phyloP scores from a whole-genome alignment of 2,329 filamentous ascomycete genomes.

The Diaporthe ampelina region DNA sequence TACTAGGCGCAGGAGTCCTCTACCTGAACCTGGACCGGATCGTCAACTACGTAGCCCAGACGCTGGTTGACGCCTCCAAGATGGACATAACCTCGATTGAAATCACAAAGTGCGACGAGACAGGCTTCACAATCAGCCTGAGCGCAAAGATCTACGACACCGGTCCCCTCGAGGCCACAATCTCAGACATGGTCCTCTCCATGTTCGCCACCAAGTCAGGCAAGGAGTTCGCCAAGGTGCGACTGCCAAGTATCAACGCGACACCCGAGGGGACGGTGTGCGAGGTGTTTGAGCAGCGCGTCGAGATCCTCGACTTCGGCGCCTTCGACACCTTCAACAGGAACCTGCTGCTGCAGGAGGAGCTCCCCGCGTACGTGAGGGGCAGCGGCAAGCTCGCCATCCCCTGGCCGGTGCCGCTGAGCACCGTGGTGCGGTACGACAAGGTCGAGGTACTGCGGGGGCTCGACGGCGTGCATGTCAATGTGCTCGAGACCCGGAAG shows the following conservation, averaged over 20 bases:
- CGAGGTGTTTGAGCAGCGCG: conserved; percentile 22
- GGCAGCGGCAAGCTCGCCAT: conserved; percentile 9
- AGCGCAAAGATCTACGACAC: conserved; percentile 32
- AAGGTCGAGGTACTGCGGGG: conserved; percentile 33
- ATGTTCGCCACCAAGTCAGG: conserved; percentile 31
- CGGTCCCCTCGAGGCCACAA: conserved; percentile 23
- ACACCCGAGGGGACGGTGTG: conserved; percentile 23
- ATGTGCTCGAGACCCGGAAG: conserved; percentile 30
- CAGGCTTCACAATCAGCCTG: conserved; percentile 29
- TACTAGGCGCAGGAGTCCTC: neutral
- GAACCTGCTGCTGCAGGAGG: conserved; percentile 33
- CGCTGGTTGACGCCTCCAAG: conserved; percentile 33
- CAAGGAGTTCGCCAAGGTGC: conserved; percentile 15
- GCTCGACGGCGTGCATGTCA: conserved; percentile 31
- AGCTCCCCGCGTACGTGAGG: conserved; percentile 29
- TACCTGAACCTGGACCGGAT: conserved; percentile 26
- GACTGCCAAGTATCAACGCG: conserved; percentile 25
- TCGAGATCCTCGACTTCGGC: conserved; percentile 27
- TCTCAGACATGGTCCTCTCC: conserved; percentile 27
- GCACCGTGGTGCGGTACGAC: conserved; percentile 25
- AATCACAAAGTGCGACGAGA: conserved; percentile 25
- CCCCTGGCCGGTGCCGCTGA: conserved; percentile 20
- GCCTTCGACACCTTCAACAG: conserved; percentile 31
- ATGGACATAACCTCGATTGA: conserved; percentile 28
- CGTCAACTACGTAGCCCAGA: conserved; percentile 16